Evolutionary conservation across 2,329 filamentous ascomycete genomes (phyloP).

Genomic region (Penicillium griseofulvum): DNA sequence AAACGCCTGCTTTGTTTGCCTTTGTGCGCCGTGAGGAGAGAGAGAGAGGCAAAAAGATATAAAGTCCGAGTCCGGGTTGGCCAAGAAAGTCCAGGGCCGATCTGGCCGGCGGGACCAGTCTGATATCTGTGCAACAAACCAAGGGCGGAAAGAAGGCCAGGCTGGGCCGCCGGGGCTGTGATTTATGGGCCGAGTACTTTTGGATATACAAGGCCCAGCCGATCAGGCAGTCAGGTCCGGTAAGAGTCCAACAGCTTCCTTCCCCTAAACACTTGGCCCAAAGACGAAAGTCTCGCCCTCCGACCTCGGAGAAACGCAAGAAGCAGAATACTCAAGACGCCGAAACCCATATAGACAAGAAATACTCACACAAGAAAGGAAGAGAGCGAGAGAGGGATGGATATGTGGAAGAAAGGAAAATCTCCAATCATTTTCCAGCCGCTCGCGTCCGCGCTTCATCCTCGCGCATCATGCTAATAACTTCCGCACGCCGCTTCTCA

Average conservation of each 20-base stretch:
- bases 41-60: slow-evolving; percentile 12
- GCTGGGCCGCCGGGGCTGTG: too few species aligned
- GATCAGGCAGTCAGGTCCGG: not conserved
- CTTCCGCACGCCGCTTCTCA: slow-evolving; percentile 41
- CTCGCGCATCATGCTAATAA: slow-evolving; percentile 43
- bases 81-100: not conserved
- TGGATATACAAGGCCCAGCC: not conserved
- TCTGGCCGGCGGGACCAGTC: not conserved
- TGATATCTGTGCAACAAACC: not conserved
- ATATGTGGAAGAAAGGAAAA: not conserved
- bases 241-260: not conserved
- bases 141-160: not conserved
- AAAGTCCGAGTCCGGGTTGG: not conserved
- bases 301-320: slow-evolving; percentile 11
- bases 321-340: slow-evolving; percentile 15
- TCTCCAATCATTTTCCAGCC: slow-evolving; percentile 17
- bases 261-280: not conserved
- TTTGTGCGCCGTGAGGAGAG: slow-evolving; percentile 23
- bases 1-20: slow-evolving; percentile 21
- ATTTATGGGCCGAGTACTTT: too few species aligned
- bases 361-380: slow-evolving; percentile 14
- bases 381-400: not conserved
- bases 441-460: slow-evolving; percentile 31
- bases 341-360: slow-evolving; percentile 20
- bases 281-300: slow-evolving; percentile 2